Evolutionary conservation across 805 yeast genomes (phyloP).

Genomic region (Nakazawaea pomicola): DNA sequence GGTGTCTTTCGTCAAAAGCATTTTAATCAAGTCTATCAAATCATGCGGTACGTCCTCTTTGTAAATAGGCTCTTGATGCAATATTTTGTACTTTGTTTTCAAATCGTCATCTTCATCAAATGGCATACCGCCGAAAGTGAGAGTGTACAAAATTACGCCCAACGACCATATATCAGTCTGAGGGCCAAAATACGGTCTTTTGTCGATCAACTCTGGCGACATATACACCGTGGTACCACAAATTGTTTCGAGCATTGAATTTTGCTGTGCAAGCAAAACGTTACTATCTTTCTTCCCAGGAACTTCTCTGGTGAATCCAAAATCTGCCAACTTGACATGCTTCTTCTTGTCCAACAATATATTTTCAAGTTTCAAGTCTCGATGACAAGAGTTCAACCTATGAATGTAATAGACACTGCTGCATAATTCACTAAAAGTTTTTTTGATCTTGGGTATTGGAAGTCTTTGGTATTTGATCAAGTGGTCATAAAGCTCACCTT

Average conservation of each 20-base stretch:
- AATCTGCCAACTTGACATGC: slow-evolving; percentile 78
- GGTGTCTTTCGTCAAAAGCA: slow-evolving; percentile 64
- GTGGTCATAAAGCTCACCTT: slow-evolving; percentile 69
- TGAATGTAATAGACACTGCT: slow-evolving; percentile 74
- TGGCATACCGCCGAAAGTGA: slow-evolving; percentile 85
- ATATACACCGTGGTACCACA: slow-evolving; percentile 95
- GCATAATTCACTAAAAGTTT: slow-evolving; percentile 58
- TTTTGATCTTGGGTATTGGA: slow-evolving; percentile 43
- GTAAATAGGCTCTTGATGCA: slow-evolving; percentile 61
- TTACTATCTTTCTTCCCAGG: slow-evolving; percentile 16
- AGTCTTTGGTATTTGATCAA: slow-evolving; percentile 49
- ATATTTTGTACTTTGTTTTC: slow-evolving; percentile 53
- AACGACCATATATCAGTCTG: slow-evolving; percentile 88
- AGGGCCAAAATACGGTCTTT: slow-evolving; percentile 70
- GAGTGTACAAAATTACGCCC: slow-evolving; percentile 83
- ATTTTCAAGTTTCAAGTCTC: slow-evolving; percentile 83
- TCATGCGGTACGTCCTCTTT: slow-evolving; percentile 42
- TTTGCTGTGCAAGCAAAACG: slow-evolving; percentile 7
- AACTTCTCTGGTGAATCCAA: slow-evolving; percentile 87
- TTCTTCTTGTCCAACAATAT: slow-evolving; percentile 53
- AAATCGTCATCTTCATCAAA: slow-evolving; percentile 80
- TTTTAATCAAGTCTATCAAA: slow-evolving; percentile 44
- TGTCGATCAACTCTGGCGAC: slow-evolving; percentile 87
- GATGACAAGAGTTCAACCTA: slow-evolving; percentile 69
- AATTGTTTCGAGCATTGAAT: slow-evolving; percentile 59